A percentile compares a stretch with the other conserved stretches of the same genome.
phyloP scores from a whole-genome alignment of 1,284 basidiomycete genomes.

The Trametes hirsuta region DNA sequence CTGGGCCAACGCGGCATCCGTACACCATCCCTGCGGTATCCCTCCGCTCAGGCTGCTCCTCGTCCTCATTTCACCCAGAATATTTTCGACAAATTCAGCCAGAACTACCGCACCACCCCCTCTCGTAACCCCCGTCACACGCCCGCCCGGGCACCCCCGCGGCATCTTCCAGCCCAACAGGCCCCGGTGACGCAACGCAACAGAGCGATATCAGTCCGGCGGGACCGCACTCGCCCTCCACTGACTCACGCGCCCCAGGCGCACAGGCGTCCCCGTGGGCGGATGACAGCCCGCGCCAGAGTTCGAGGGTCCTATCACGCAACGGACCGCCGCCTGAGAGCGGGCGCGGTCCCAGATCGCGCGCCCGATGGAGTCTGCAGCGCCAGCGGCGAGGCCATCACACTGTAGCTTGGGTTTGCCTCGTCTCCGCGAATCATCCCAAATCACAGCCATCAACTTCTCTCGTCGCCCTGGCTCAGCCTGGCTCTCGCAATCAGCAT shows the following conservation, averaged over 20 bases:
- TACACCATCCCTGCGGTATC: constrained; percentile 12
- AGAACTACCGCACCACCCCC: neutral
- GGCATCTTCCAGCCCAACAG: neutral
- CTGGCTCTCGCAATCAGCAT: constrained; percentile 14
- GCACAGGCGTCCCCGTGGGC: constrained; percentile 3
- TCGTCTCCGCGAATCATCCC: constrained; percentile 22
- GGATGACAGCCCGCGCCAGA: constrained; percentile 25
- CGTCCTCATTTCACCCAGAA: constrained; percentile 9
- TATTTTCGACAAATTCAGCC: constrained; percentile 8
- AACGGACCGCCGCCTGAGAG: constrained; percentile 18
- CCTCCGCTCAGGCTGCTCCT: neutral
- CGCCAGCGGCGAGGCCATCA: neutral
- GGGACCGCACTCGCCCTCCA: constrained; percentile 10
- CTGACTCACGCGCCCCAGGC: constrained; percentile 8
- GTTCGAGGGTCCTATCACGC: constrained; percentile 18
- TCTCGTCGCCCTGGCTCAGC: constrained; percentile 10
- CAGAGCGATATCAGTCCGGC: constrained; percentile 4
- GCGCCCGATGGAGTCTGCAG: neutral
- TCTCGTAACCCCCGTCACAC: neutral
- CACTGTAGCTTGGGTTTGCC: constrained; percentile 9
- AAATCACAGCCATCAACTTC: constrained; percentile 23
- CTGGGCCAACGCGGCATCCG: constrained; percentile 20
- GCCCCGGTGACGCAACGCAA: constrained; percentile 9
- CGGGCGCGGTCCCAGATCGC: constrained; percentile 9
- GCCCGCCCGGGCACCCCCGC: neutral